A percentile compares a stretch with the other conserved stretches of the same genome.
These are phyloP conservation scores for Blastocystis sp. DNA, from an alignment of 352 stramenopile species.

Conservation along the genomic window DNA sequence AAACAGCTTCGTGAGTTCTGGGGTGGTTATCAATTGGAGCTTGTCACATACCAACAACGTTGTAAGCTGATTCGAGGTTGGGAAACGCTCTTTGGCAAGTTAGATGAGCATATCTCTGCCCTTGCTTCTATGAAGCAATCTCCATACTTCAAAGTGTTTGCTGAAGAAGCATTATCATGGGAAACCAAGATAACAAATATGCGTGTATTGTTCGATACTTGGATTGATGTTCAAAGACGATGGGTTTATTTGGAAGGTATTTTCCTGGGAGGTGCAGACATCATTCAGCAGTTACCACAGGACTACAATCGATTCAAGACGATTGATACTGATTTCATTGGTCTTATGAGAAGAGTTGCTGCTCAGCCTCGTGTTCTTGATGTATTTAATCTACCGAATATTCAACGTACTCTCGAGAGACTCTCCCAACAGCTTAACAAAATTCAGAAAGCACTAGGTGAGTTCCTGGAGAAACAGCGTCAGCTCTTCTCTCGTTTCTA, in stretches of 20 bases:
- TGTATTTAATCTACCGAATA: conserved; percentile 73
- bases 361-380: conserved; percentile 94
- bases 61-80: conserved; percentile 95
- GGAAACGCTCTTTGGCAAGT: conserved; percentile 96
- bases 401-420: conserved; percentile 86
- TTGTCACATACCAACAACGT: conserved; percentile 87
- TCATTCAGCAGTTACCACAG: conserved; percentile 95
- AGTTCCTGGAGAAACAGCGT: conserved; percentile 98
- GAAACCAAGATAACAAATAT: conserved; percentile 95
- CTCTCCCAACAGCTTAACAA: conserved; percentile 95
- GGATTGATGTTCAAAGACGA: conserved; percentile 97
- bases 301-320: conserved; percentile 95
- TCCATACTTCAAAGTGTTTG: conserved; percentile 96
- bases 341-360: conserved; percentile 93
- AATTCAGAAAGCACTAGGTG: conserved; percentile 97
- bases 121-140: conserved; percentile 97
- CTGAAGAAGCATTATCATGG: conserved; percentile 92
- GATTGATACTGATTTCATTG: conserved; percentile 96
- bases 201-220: conserved; percentile 93
- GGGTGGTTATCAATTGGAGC: conserved; percentile 83
- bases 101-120: conserved; percentile 98
- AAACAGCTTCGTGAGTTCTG: conserved; percentile 86
- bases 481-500: conserved; percentile 91
- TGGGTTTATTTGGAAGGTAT: conserved; percentile 99
- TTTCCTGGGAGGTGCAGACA: conserved; percentile 87